phyloP scores from a whole-genome alignment of 441 rosid species.

The Hura crepitans region DNA sequence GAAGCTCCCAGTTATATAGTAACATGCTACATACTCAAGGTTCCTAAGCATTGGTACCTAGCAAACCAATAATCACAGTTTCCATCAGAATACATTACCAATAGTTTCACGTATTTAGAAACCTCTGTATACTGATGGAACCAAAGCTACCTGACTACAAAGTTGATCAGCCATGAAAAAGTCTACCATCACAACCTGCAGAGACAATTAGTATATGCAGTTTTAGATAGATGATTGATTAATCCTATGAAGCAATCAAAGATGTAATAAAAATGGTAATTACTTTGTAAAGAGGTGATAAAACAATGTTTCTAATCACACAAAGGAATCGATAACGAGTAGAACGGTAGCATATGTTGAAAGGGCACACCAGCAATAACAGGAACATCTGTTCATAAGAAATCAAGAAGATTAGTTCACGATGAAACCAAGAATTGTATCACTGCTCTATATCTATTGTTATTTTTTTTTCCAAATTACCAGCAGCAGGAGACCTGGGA shows the following conservation, averaged over 20 bases:
- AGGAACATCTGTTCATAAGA: slow-evolving; percentile 47
- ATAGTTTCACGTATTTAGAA: not conserved
- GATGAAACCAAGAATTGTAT: not conserved
- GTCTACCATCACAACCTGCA: slow-evolving; percentile 88
- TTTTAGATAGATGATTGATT: slow-evolving; percentile 11
- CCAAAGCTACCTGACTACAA: slow-evolving; percentile 71
- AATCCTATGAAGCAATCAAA: not conserved
- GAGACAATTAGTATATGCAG: not conserved
- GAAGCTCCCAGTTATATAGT: slow-evolving; percentile 89
- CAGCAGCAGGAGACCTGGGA: slow-evolving; percentile 73
- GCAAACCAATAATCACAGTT: slow-evolving; percentile 3
- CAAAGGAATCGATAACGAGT: slow-evolving; percentile 68
- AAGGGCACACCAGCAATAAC: slow-evolving; percentile 66
- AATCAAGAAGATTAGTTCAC: not conserved
- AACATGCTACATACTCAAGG: slow-evolving; percentile 84
- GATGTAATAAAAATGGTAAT: not conserved
- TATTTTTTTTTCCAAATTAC: slow-evolving; percentile 34
- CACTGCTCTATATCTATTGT: not conserved
- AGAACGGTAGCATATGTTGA: slow-evolving; percentile 64
- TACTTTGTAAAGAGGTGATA: slow-evolving; percentile 93
- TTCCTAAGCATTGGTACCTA: slow-evolving; percentile 81
- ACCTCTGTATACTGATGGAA: not conserved
- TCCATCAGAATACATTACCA: slow-evolving; percentile 16
- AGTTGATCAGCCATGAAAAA: slow-evolving; percentile 99
- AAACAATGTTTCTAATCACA: slow-evolving; percentile 65